Evolutionary conservation across 768 basidiomycete species (phyloP), one percentile per base, ranked within the genome.

Genomic region (Panus rudis): DNA sequence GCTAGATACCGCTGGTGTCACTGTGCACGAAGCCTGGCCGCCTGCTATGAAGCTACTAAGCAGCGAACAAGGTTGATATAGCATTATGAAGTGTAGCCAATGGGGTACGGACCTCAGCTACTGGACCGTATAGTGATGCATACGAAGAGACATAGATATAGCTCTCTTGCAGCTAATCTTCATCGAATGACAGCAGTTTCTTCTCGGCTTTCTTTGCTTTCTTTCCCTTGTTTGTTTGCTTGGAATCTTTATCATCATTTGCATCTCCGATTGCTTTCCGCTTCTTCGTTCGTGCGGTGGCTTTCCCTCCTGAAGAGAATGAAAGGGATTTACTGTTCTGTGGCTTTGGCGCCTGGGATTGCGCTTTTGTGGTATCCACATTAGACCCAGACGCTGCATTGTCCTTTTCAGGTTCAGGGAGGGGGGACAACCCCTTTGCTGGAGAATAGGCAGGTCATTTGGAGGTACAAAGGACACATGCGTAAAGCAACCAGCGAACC

Each of bases 361-460:
- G 49, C 32, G 37, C 38, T 4, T 30, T 19, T 7, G 46, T 4
- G 39, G 24, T 19, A 23, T 14, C 37, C 3, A 4, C 14, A 19
- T 27, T 6, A 31, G 26, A 11, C 12, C 44, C 21, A 11, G 5
- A 31, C 30, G 27, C 33, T 8, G 39, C n/a, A 26, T 12, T 19
- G 7, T 19, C 22, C 19, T n/a, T 11, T 19, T 4, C 23, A 10
- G 65, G 58, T 4, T 71, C 66, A 35, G 71, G 66, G 0, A 84
- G 64, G 13, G 76, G 73, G 13, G 75, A 63, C 0, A 85, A 64
- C 1, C 83, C 84, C 51, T 75, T 79, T 38, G 76, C 84, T 86
- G 37, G 4, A 35, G 16, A 30, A 30, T 10, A 10, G n/a, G 28
- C 10, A 30, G 10, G n/a, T 10, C 28, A 30, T 30, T 10, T n/a